A percentile compares a stretch with the other conserved stretches of the same genome.
These are phyloP conservation scores for Ascochyta rabiei DNA, from an alignment of 2,329 filamentous ascomycete genomes.

Conservation along the genomic window DNA sequence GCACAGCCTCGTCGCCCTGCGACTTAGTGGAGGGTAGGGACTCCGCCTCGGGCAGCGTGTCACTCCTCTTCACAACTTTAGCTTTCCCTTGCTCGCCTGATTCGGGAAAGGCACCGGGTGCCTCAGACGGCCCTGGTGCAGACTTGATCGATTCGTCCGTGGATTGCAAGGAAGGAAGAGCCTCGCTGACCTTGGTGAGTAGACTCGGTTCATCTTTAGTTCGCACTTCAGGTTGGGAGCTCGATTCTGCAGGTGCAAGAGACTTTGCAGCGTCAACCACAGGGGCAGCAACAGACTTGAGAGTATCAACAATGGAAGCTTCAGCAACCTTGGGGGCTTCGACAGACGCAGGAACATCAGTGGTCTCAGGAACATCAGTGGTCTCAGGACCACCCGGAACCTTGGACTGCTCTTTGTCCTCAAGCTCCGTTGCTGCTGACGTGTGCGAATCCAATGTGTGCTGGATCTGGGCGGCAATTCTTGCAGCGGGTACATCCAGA, in stretches of 20 bases:
- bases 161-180: conserved; percentile 8
- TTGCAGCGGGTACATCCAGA: conserved; percentile 41
- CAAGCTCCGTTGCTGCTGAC: conserved; percentile 1
- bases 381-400: not conserved
- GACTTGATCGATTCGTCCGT: conserved; percentile 9
- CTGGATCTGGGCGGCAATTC: conserved; percentile 37
- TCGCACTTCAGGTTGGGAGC: conserved; percentile 7
- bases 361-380: not conserved
- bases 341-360: not conserved
- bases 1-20: conserved; percentile 6
- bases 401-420: not conserved
- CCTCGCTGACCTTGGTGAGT: conserved; percentile 10
- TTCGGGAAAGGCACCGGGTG: conserved; percentile 30
- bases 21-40: conserved; percentile 8
- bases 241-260: not conserved
- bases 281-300: conserved; percentile 6
- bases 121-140: conserved; percentile 22
- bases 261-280: conserved; percentile 9
- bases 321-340: not conserved
- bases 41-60: not conserved
- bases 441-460: conserved; percentile 24
- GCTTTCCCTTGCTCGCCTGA: conserved; percentile 6
- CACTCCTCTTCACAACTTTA: not conserved
- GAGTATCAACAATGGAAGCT: not conserved
- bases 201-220: conserved; percentile 8